phyloP scores from a whole-genome alignment of 2,329 filamentous ascomycete genomes.

The Zymoseptoria brevis region DNA sequence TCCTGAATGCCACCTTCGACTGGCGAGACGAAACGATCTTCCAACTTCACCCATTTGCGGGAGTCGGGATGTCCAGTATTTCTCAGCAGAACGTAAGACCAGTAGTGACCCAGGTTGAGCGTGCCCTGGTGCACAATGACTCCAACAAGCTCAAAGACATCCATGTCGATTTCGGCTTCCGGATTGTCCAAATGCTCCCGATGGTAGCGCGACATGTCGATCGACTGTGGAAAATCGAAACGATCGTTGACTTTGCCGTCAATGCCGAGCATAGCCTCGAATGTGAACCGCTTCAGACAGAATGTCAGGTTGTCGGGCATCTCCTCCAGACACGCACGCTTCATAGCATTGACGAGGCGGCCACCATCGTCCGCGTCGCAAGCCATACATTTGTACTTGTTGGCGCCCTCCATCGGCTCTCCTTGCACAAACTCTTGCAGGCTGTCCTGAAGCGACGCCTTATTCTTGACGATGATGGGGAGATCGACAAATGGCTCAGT shows the following conservation, averaged over 20 bases:
- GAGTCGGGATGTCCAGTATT: slow-evolving; percentile 39
- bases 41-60: slow-evolving; percentile 79
- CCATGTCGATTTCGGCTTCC: slow-evolving; percentile 49
- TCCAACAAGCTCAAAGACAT: slow-evolving; percentile 89
- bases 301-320: slow-evolving; percentile 92
- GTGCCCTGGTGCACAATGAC: slow-evolving; percentile 89
- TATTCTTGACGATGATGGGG: slow-evolving; percentile 93
- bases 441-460: slow-evolving; percentile 73
- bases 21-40: slow-evolving; percentile 71
- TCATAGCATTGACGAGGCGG: slow-evolving; percentile 78
- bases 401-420: slow-evolving; percentile 92
- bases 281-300: slow-evolving; percentile 83
- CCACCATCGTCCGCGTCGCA: slow-evolving; percentile 56
- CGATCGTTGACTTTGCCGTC: slow-evolving; percentile 90
- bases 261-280: slow-evolving; percentile 62
- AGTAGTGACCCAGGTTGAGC: slow-evolving; percentile 92
- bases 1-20: slow-evolving; percentile 60
- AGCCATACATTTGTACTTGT: slow-evolving; percentile 93
- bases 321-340: slow-evolving; percentile 77
- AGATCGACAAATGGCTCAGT: slow-evolving; percentile 89
- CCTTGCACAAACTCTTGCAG: slow-evolving; percentile 92
- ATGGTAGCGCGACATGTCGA: slow-evolving; percentile 86
- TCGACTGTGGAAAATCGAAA: slow-evolving; percentile 74
- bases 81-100: slow-evolving; percentile 84
- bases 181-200: slow-evolving; percentile 70